Evolutionary conservation across 495 filamentous ascomycete species (phyloP), one percentile per base, ranked within the genome.

Genomic region (Podospora pseudoanserina): DNA sequence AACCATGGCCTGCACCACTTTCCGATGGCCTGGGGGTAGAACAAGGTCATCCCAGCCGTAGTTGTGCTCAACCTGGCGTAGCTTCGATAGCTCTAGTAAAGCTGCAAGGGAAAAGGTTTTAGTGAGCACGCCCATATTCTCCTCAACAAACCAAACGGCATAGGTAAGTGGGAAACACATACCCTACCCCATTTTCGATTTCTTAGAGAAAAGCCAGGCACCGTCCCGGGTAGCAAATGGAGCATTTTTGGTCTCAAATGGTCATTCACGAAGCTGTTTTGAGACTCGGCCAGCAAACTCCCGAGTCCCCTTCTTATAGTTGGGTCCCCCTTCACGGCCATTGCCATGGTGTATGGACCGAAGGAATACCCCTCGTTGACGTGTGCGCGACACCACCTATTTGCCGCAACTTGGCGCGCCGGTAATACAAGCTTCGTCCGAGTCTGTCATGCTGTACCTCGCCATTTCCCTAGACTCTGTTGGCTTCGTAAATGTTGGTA

Each of bases 201-300:
- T 9, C 79, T 73, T 26, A 83, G 69, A 6, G 77, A 69, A 61
- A 82, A 82, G 0, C 72, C 81, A 63, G 77, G 78, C 2, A 82
- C 75, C 2, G 72, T 67, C n/a, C 76, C 73, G 0, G 80, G 74
- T 56, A 83, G 69, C 4, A 82, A 75, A 3, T 74, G 2, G 28
- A 75, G 49, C 13, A 79, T 60, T 1, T 78, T 71, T 1, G 77
- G 70, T 16, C 54, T 58, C 18, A 70, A 15, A 30, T 60, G n/a
- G 0, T 59, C 3, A 23, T 54, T 39, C 54, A 70, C 44, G 27
- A 27, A 26, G 58, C n/a, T 4, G n/a, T 20, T 4, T 60, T 27
- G 58, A 15, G 19, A 9, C 13, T 28, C 2, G 13, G 53, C 13
- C 1, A 61, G 16, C 23, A 61, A 49, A 49, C 6, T 11, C 39